Conservation (phyloP, 768 basidiomycete species). For the Kwoniella sp. region DNA sequence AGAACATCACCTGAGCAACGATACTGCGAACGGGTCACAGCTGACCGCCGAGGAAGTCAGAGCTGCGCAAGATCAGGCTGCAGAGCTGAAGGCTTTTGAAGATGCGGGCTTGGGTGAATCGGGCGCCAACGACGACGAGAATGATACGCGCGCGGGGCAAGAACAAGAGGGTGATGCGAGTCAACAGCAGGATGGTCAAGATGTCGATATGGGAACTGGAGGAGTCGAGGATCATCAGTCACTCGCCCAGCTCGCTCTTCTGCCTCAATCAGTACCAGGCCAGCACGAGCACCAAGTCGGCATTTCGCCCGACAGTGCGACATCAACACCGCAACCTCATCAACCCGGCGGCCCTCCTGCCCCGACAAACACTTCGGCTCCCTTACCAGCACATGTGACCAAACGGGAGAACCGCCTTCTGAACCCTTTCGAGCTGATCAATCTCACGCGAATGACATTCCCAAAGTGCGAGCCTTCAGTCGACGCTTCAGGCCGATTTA, state of each 20-base stretch:
- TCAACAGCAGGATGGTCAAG: neutral
- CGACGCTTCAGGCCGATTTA: constrained; percentile 41
- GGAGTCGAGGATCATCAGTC: neutral
- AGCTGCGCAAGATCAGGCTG: constrained; percentile 11
- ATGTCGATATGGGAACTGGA: neutral
- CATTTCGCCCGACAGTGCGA: neutral
- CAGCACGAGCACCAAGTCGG: neutral
- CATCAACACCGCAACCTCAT: neutral
- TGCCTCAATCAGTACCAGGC: constrained; percentile 6
- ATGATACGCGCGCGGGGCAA: neutral
- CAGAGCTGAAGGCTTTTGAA: constrained; percentile 18
- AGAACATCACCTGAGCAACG: neutral
- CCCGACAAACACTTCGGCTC: neutral
- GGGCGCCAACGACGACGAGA: neutral
- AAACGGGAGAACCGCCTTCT: constrained; percentile 37
- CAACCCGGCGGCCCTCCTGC: neutral
- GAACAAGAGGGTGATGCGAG: neutral
- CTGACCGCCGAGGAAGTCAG: neutral
- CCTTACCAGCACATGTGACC: neutral
- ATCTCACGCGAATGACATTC: constrained; percentile 44
- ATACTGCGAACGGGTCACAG: neutral
- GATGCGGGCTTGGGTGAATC: constrained; percentile 14
- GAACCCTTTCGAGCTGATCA: constrained; percentile 49
- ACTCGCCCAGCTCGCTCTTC: constrained; percentile 2
- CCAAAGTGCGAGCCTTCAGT: constrained; percentile 41